Evolutionary conservation across 768 basidiomycete genomes (phyloP), one percentile per base, ranked within the genome.

Genomic region (Lactarius vividus): DNA sequence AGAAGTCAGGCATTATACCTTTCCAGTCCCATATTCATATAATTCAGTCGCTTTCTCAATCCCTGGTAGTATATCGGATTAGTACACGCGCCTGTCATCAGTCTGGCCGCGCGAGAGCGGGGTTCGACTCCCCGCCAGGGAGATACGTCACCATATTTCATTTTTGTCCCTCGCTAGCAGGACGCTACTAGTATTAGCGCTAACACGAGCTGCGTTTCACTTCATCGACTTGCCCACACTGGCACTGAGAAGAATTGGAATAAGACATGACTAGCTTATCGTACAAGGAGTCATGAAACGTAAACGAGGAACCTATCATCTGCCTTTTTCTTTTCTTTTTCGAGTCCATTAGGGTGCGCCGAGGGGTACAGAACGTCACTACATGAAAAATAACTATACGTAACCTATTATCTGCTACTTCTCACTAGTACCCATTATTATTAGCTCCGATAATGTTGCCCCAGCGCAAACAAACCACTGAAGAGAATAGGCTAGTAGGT

Each of bases 81-180:
- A 61, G 60, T 67, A 69, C 59, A 69, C 49, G 68, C 62, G 66
- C 63, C 62, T 67, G 59, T 67, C 66, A 64, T 23, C n/a, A n/a
- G 5, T 33, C 13, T 40, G 59, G 23, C 23, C 69, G 63, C 74
- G 74, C 74, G 74, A 75, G 62, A 75, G 74, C 74, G 72, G 74
- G 74, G 74, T 75, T 75, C 74, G 74, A 75, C 65, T 75, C 74
- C 74, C 74, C 71, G 74, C 72, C 74, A 74, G 74, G 69, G 70
- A 71, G 70, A 18, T 53, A 26, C 31, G 18, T 11, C 26, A 4
- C 15, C 33, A 20, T n/a, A 13, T 11, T 40, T 28, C 28, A 18
- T 59, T 37, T 42, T 59, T 39, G 23, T 15, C 23, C 23, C 4
- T 15, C 46, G 23, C 10, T 9, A 13, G n/a, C 11, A 23, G 10